Evolutionary conservation across 306 rosid genomes (phyloP).

Genomic region (Trifolium pratense): DNA sequence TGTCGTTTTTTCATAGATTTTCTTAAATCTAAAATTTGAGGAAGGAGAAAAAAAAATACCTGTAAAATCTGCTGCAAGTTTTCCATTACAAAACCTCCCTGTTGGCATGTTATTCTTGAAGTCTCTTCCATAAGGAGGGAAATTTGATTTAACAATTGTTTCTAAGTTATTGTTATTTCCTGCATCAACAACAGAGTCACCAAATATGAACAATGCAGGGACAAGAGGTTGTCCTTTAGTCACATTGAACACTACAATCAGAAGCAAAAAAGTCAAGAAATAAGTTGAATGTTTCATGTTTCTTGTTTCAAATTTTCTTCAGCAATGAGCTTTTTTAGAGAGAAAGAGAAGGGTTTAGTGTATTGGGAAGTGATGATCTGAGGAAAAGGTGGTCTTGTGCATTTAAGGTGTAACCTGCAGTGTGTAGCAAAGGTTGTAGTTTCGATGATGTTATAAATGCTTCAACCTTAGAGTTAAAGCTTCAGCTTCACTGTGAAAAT

Average conservation of each 20-base stretch:
- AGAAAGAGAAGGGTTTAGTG: slow-evolving; percentile 20
- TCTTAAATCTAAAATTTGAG: neutral
- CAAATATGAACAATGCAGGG: slow-evolving; percentile 81
- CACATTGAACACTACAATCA: slow-evolving; percentile 43
- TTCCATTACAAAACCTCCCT: slow-evolving; percentile 86
- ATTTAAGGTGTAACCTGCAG: slow-evolving; percentile 36
- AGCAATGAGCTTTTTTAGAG: slow-evolving; percentile 35
- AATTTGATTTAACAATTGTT: slow-evolving; percentile 68
- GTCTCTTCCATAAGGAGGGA: slow-evolving; percentile 88
- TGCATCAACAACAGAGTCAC: slow-evolving; percentile 78
- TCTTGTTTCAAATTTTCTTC: slow-evolving; percentile 21
- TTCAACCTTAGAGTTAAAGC: slow-evolving; percentile 23
- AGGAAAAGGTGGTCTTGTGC: slow-evolving; percentile 23
- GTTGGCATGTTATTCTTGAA: slow-evolving; percentile 58
- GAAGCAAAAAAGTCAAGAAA: slow-evolving; percentile 40
- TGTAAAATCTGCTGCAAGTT: slow-evolving; percentile 71
- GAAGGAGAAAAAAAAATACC: slow-evolving; percentile 43
- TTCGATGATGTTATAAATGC: slow-evolving; percentile 47
- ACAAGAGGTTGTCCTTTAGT: slow-evolving; percentile 67
- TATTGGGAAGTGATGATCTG: slow-evolving; percentile 42
- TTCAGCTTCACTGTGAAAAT: slow-evolving; percentile 26
- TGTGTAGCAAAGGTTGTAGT: slow-evolving; percentile 31
- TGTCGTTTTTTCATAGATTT: neutral
- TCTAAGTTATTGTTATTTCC: slow-evolving; percentile 67
- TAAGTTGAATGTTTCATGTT: slow-evolving; percentile 46